phyloP scores from a whole-genome alignment of 139 green algal genomes.

The Chlamydomonas incerta region DNA sequence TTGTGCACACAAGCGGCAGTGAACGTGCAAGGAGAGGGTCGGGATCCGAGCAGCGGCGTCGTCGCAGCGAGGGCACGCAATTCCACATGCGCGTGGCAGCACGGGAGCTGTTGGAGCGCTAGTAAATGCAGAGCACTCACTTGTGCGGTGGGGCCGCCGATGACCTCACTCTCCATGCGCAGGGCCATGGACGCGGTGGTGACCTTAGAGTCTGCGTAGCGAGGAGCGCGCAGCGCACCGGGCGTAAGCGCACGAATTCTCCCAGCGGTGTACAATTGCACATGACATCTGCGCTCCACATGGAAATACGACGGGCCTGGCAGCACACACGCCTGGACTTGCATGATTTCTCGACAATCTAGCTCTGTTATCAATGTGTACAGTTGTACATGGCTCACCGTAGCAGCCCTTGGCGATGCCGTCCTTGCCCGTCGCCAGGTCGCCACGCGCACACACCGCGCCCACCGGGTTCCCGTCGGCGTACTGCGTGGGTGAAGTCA shows the following conservation, averaged over 20 bases:
- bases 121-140: neutral
- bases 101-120: neutral
- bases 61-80: neutral
- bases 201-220: slow-evolving; percentile 55
- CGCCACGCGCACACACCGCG: slow-evolving; percentile 73
- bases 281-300: too few species aligned
- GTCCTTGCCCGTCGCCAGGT: slow-evolving; percentile 54
- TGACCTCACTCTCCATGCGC: slow-evolving; percentile 56
- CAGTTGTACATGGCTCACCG: slow-evolving; percentile 18
- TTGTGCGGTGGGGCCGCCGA: slow-evolving; percentile 55
- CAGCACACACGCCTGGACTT: too few species aligned
- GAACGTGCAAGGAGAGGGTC: neutral
- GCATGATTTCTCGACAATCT: too few species aligned
- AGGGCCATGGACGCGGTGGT: slow-evolving; percentile 57
- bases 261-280: too few species aligned
- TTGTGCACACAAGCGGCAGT: neutral
- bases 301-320: too few species aligned
- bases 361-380: neutral
- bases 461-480: slow-evolving; percentile 40
- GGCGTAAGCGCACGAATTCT: too few species aligned
- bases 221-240: too few species aligned
- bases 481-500: neutral
- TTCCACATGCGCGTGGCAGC: neutral
- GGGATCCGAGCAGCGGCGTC: neutral
- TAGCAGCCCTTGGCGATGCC: slow-evolving; percentile 73